Evolutionary conservation across 768 basidiomycete species (phyloP), one percentile per base, ranked within the genome.

Genomic region (Lyophyllum semitale): DNA sequence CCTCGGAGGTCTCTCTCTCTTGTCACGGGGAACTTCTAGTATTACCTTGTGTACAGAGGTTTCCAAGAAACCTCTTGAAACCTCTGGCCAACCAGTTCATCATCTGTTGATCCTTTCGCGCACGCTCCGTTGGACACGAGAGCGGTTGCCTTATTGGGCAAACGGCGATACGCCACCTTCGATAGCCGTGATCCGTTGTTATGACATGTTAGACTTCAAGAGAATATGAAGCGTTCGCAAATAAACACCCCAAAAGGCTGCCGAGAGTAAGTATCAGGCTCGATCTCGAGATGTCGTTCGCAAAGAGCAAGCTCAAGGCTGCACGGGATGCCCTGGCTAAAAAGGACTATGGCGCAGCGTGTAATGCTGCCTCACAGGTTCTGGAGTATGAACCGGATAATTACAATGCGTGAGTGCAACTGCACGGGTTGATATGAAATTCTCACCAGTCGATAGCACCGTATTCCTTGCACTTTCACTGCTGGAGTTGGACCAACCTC

Each of bases 401-500:
- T 64, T 96, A 96, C 66, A 86, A 89, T 64, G 95, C 91, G 93
- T 95, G 68, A 64, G 88, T 80, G 41, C 43, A 26, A 40, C n/a
- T 40, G 25, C 7, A 51, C n/a, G 5, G 37, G 20, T 22, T 43
- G 29, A 23, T 9, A 4, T 29, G 17, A 22, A 32, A 30, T 60
- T n/a, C 27, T 46, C 8, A 25, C 11, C 41, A 35, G 27, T 3
- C 20, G 20, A 20, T 30, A 98, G 95, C 4, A 83, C 89, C 67
- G 89, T 97, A 22, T 97, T 95, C 66, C 79, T 92, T 25, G 95
- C 87, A 2, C 73, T 97, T 11, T 86, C 97, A 1, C 76, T 82
- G 22, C 75, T 93, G 11, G 92, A 96, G 66, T 75, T 95, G 2
- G 84, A 84, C 25, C 80, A 90, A 51, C 69, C 75, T 20, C 81